These are phyloP conservation scores for Calonectria montana DNA, from an alignment of 2,329 filamentous ascomycete species.

Conservation along the genomic window DNA sequence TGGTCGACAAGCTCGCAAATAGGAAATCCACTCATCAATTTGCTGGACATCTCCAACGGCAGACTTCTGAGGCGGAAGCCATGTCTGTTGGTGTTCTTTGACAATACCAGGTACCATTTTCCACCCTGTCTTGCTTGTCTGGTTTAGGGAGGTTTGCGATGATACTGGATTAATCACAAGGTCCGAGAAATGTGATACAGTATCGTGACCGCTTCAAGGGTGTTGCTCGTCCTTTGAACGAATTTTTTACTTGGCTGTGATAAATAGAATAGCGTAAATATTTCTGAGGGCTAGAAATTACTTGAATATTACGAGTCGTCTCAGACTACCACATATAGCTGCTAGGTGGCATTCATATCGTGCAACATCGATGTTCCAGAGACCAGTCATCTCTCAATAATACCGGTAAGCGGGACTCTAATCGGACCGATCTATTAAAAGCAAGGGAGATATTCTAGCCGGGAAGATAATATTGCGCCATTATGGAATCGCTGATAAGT, in stretches of 20 bases:
- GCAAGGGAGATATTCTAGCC: neutral
- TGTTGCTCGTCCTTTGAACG: neutral
- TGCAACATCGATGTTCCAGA: neutral
- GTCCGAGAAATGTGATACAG: neutral
- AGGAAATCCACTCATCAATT: neutral
- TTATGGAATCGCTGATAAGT: neutral
- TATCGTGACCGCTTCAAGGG: neutral
- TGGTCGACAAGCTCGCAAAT: neutral
- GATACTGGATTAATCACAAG: neutral
- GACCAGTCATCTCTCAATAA: neutral
- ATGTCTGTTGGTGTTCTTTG: neutral
- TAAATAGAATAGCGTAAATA: neutral
- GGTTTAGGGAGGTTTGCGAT: neutral
- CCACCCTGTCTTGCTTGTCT: neutral
- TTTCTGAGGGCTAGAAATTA: neutral
- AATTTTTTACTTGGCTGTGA: neutral
- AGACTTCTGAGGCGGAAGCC: neutral
- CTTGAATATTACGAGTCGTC: neutral
- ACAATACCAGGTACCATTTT: neutral
- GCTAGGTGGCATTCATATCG: no score
- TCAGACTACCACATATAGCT: no score
- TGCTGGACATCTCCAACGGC: neutral
- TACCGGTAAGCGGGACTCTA: neutral
- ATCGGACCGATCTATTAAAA: neutral
- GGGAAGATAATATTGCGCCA: neutral